phyloP scores from a whole-genome alignment of 2,329 filamentous ascomycete species.

The Drechslerella stenobrocha region DNA sequence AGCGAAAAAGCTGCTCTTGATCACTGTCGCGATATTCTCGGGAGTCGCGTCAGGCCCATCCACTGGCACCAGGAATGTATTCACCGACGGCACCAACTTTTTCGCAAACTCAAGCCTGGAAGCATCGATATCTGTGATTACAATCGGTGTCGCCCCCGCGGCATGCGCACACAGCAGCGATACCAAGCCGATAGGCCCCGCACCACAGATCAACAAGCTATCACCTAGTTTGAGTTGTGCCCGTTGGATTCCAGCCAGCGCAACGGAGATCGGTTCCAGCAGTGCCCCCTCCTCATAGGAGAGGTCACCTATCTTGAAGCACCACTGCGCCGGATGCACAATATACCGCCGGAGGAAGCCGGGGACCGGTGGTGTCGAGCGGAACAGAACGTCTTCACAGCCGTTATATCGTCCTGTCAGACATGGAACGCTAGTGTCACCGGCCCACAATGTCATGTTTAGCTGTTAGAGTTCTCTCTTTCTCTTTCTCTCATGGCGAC shows the following conservation, averaged over 20 bases:
- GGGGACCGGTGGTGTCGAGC: conserved; percentile 85
- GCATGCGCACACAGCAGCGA: conserved; percentile 81
- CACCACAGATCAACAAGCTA: conserved; percentile 84
- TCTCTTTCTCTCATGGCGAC: neutral
- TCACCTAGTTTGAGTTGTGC: conserved; percentile 81
- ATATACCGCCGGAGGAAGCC: conserved; percentile 66
- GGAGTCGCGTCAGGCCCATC: conserved; percentile 59
- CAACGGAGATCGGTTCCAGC: conserved; percentile 86
- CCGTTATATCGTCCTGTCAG: conserved; percentile 93
- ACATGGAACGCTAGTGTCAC: conserved; percentile 55
- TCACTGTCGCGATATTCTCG: conserved; percentile 73
- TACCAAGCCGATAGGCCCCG: conserved; percentile 89
- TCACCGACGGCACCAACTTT: conserved; percentile 75
- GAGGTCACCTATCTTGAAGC: conserved; percentile 89
- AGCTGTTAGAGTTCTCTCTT: conserved; percentile 63
- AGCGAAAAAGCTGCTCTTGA: conserved; percentile 63
- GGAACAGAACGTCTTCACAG: conserved; percentile 80
- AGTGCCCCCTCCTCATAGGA: conserved; percentile 87
- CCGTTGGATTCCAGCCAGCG: conserved; percentile 82
- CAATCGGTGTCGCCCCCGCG: conserved; percentile 84
- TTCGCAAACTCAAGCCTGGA: conserved; percentile 82
- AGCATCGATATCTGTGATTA: conserved; percentile 93
- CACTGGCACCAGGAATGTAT: conserved; percentile 76
- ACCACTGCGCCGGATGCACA: conserved; percentile 65
- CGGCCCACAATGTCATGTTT: no score